A percentile compares a stretch with the other conserved stretches of the same genome.
phyloP scores from a whole-genome alignment of 768 basidiomycete species.

The Clitopilus hobsonii region DNA sequence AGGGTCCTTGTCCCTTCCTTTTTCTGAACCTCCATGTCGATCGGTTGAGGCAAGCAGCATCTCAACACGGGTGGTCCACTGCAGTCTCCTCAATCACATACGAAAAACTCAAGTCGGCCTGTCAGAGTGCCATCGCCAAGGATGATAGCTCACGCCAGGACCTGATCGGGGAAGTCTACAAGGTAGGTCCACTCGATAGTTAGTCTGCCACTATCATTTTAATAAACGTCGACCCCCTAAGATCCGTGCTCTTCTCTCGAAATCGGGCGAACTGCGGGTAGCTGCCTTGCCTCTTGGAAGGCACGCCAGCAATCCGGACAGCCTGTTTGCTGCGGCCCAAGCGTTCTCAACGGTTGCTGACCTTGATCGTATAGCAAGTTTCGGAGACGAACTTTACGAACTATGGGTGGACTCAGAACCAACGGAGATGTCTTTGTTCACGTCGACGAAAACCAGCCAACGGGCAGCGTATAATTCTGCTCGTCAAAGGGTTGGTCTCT shows the following conservation, averaged over 20 bases:
- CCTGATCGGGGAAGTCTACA: neutral
- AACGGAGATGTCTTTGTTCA: slow-evolving; percentile 53
- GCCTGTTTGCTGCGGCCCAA: slow-evolving; percentile 24
- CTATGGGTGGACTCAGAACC: slow-evolving; percentile 53
- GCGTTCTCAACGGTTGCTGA: no score
- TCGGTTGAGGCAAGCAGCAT: slow-evolving; percentile 49
- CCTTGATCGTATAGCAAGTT: no score
- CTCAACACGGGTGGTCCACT: slow-evolving; percentile 45
- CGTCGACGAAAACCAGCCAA: slow-evolving; percentile 67
- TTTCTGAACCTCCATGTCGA: slow-evolving; percentile 57
- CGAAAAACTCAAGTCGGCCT: slow-evolving; percentile 33
- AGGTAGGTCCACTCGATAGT: neutral
- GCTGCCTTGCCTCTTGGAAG: slow-evolving; percentile 24
- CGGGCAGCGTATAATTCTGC: slow-evolving; percentile 59
- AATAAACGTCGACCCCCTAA: no score
- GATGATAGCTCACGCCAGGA: slow-evolving; percentile 14
- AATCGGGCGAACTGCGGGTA: slow-evolving; percentile 32
- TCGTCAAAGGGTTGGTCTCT: slow-evolving; percentile 45
- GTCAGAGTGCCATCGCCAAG: slow-evolving; percentile 37
- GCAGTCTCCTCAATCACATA: slow-evolving; percentile 32
- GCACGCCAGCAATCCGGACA: slow-evolving; percentile 35
- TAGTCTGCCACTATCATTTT: slow-evolving; percentile 5
- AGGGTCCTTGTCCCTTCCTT: slow-evolving; percentile 55
- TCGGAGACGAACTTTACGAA: slow-evolving; percentile 34
- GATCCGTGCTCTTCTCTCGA: no score